phyloP scores from a whole-genome alignment of 2,329 filamentous ascomycete species.

The Aureobasidium sp. region DNA sequence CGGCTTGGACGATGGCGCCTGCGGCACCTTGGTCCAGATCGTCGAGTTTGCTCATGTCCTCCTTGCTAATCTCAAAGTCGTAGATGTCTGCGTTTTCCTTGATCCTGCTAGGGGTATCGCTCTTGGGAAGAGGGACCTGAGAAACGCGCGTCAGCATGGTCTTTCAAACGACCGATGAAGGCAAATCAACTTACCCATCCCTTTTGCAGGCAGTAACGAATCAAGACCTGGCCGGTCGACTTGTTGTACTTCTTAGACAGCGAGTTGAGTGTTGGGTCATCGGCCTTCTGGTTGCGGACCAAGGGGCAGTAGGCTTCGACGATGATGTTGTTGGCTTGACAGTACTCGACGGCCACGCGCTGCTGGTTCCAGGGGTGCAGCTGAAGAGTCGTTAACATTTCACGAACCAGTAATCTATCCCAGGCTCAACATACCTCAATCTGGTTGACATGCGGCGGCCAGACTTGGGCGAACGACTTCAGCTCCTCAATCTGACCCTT shows the following conservation, averaged over 20 bases:
- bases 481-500: slow-evolving; percentile 62
- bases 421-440: slow-evolving; percentile 51
- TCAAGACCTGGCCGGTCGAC: slow-evolving; percentile 66
- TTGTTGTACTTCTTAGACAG: slow-evolving; percentile 67
- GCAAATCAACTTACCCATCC: slow-evolving; percentile 45
- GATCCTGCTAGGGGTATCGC: slow-evolving; percentile 60
- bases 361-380: slow-evolving; percentile 69
- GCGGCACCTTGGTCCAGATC: slow-evolving; percentile 36
- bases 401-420: slow-evolving; percentile 5
- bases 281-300: slow-evolving; percentile 64
- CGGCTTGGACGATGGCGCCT: slow-evolving; percentile 28
- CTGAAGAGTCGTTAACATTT: slow-evolving; percentile 33
- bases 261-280: slow-evolving; percentile 57
- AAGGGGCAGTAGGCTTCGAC: slow-evolving; percentile 60
- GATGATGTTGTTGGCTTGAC: slow-evolving; percentile 51
- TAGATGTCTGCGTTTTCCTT: slow-evolving; percentile 58
- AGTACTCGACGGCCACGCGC: slow-evolving; percentile 51
- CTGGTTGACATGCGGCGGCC: slow-evolving; percentile 68
- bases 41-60: slow-evolving; percentile 53
- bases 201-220: slow-evolving; percentile 79
- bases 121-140: slow-evolving; percentile 60
- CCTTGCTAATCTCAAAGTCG: slow-evolving; percentile 49
- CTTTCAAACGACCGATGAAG: neutral
- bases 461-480: slow-evolving; percentile 56
- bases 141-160: neutral